Evolutionary conservation across 257 asterid species (phyloP).

Genomic region (Solanum paucissectum): DNA sequence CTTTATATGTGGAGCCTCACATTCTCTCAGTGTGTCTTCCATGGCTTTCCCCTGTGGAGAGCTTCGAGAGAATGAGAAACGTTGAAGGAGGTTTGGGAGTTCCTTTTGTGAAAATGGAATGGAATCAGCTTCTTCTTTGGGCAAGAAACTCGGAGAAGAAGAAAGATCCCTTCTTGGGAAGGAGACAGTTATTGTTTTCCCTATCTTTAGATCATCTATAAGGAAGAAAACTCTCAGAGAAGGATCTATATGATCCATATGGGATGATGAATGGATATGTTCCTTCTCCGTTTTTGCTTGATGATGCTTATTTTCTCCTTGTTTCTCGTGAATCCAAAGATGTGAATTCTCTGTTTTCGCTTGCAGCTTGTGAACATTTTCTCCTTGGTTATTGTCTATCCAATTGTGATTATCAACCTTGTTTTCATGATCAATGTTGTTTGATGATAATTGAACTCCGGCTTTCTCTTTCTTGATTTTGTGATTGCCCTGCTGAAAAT

Average conservation of each 20-base stretch:
- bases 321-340: background rate
- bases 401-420: background rate
- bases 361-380: background rate
- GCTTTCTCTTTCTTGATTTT: background rate
- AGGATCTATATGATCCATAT: conserved; percentile 51
- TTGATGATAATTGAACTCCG: background rate
- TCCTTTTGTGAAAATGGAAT: conserved; percentile 49
- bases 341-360: background rate
- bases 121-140: conserved; percentile 43
- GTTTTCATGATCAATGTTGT: background rate
- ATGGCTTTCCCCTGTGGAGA: conserved; percentile 66
- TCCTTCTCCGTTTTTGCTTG: background rate
- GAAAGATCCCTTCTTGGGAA: conserved; percentile 40
- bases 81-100: conserved; percentile 34
- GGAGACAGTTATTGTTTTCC: conserved; percentile 36
- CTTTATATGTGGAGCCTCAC: conserved; percentile 40
- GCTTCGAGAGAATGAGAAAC: conserved; percentile 32
- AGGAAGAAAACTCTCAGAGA: conserved; percentile 49
- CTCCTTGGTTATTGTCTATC: background rate
- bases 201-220: conserved; percentile 36
- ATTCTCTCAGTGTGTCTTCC: conserved; percentile 52
- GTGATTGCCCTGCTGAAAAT: background rate
- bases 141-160: conserved; percentile 23
- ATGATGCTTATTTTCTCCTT: background rate
- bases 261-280: conserved; percentile 32